Evolutionary conservation across 2,329 filamentous ascomycete genomes (phyloP).

Genomic region (Pestalotiopsis sp.): DNA sequence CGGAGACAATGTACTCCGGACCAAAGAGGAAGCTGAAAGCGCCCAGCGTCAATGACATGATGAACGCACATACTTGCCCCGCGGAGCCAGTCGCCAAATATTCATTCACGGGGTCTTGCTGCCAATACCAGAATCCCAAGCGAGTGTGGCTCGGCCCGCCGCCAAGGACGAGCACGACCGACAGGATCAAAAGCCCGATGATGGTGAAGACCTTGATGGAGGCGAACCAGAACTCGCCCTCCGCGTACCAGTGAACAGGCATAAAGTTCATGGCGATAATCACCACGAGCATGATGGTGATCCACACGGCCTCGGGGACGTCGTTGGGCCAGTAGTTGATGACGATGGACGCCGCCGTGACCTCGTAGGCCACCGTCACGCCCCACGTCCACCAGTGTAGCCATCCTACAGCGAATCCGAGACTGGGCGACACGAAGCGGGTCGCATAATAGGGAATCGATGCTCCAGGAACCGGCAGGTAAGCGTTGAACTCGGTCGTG

Average conservation of each 20-base stretch:
- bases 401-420: slow-evolving; percentile 40
- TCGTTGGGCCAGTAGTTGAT: slow-evolving; percentile 39
- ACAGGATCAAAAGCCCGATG: slow-evolving; percentile 49
- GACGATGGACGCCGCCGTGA: slow-evolving; percentile 45
- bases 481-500: slow-evolving; percentile 30
- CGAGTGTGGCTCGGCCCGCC: slow-evolving; percentile 45
- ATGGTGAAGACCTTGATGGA: slow-evolving; percentile 52
- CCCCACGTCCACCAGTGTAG: slow-evolving; percentile 47
- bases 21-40: slow-evolving; percentile 25
- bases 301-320: slow-evolving; percentile 39
- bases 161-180: slow-evolving; percentile 47
- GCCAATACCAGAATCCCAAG: slow-evolving; percentile 44
- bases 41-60: slow-evolving; percentile 4
- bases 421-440: slow-evolving; percentile 24
- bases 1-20: slow-evolving; percentile 30
- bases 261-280: slow-evolving; percentile 42
- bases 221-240: slow-evolving; percentile 54
- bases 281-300: slow-evolving; percentile 41
- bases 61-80: slow-evolving; percentile 25
- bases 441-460: slow-evolving; percentile 24
- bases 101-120: slow-evolving; percentile 29
- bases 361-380: slow-evolving; percentile 45
- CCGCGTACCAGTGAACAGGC: slow-evolving; percentile 48
- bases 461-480: slow-evolving; percentile 18
- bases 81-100: slow-evolving; percentile 20